A percentile compares a stretch with the other conserved stretches of the same genome.
phyloP scores from a whole-genome alignment of 2,329 filamentous ascomycete species.

The Hyphodiscus sp. region DNA sequence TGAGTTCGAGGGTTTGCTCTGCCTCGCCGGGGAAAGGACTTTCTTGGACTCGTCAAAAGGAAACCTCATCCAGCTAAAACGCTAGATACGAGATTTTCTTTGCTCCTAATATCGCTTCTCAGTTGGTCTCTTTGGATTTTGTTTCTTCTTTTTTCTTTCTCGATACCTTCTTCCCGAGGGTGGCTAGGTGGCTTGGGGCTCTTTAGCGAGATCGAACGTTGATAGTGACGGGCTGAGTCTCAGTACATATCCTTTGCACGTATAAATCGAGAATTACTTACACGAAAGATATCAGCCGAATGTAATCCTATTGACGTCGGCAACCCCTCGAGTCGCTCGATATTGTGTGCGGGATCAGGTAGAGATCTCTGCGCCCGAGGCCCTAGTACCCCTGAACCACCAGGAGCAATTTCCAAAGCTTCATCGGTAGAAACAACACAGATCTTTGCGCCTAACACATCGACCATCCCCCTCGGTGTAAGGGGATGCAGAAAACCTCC shows the following conservation, averaged over 20 bases:
- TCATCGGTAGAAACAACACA: neutral
- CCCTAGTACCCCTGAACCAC: neutral
- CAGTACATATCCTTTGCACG: neutral
- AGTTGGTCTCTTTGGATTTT: neutral
- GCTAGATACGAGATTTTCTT: too few species aligned
- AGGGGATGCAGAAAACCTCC: conserved; percentile 68
- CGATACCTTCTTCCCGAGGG: neutral
- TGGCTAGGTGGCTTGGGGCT: neutral
- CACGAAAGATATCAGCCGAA: neutral
- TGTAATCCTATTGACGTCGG: neutral
- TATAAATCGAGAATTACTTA: neutral
- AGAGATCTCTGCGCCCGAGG: neutral
- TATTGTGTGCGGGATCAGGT: neutral
- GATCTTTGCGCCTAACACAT: conserved; percentile 44
- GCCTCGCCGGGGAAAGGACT: neutral
- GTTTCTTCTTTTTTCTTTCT: neutral
- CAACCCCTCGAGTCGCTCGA: neutral
- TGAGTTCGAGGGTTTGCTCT: neutral
- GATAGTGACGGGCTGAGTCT: neutral
- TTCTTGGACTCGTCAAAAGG: neutral
- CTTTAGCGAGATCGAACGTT: neutral
- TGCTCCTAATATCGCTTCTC: neutral
- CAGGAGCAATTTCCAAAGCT: neutral
- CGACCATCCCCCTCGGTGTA: conserved; percentile 63
- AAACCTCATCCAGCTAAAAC: neutral